Percentiles rank a stretch among this genome's conserved stretches.
Conservation (phyloP, 1,284 basidiomycete genomes). For the Moesziomyces antarcticus region DNA sequence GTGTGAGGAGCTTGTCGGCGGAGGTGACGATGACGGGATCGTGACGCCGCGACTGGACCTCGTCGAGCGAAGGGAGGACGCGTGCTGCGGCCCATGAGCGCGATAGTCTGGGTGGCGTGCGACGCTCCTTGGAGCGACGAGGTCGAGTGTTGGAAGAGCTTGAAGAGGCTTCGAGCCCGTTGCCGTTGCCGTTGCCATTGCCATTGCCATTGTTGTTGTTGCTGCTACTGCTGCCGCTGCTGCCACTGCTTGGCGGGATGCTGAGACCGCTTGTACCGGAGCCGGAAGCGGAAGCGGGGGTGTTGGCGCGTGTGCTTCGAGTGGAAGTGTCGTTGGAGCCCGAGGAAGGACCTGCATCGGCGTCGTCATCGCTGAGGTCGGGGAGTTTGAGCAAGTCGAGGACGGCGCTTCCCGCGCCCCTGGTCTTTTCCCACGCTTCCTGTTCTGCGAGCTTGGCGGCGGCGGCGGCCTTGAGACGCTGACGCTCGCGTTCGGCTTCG, state of each 20-base stretch:
- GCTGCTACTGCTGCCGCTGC: conserved; percentile 6
- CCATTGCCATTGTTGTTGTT: conserved; percentile 2
- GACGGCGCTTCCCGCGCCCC: conserved; percentile 62
- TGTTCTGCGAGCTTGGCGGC: conserved; percentile 56
- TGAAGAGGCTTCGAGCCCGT: conserved; percentile 1
- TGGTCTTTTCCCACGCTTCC: conserved; percentile 61
- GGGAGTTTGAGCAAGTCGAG: conserved; percentile 52
- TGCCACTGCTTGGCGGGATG: not conserved
- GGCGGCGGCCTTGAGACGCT: conserved; percentile 38
- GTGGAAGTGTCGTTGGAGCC: not conserved
- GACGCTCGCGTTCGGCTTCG: conserved; percentile 39
- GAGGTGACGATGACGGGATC: conserved; percentile 52
- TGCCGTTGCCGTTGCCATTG: not conserved
- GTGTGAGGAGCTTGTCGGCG: conserved; percentile 61
- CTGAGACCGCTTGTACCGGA: conserved; percentile 15
- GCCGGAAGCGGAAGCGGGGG: conserved; percentile 31
- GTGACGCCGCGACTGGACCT: conserved; percentile 21
- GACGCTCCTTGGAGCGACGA: conserved; percentile 13
- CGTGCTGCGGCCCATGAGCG: conserved; percentile 27
- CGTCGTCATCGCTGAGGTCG: conserved; percentile 26
- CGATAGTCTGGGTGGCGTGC: conserved; percentile 11
- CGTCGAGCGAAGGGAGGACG: conserved; percentile 38
- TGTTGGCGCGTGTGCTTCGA: conserved; percentile 24
- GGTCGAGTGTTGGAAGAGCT: conserved; percentile 14
- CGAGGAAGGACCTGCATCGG: conserved; percentile 14